Base-by-base conservation (phyloP, 2,329 filamentous ascomycete species). In the Claviceps africana region DNA sequence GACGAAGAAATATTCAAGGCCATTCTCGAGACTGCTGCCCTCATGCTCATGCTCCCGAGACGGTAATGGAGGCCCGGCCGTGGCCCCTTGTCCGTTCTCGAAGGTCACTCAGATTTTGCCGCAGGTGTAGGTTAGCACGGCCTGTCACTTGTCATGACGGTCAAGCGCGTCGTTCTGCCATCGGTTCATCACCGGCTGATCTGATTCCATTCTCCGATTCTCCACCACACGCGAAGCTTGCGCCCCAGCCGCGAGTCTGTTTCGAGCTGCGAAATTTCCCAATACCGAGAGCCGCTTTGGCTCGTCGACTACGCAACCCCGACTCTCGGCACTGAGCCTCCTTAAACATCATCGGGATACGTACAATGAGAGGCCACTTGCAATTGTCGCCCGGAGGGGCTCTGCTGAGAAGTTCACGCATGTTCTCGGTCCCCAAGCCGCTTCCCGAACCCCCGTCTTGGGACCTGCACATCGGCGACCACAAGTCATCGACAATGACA, bases 391-490 rank as follows among this genome's bases (percentile, higher is more conserved):
- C 81, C 53, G 81, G 81, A 64, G 81, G 74, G 57, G 75, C 78
- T 60, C 77, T 97, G 59, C 78, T 97, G 63, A 84, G 91, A 67
- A 81, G 83, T 55, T 97, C 91, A 54, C 86, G 91, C 59, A 78
- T 97, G 60, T 97, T 97, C 71, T 85, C 90, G 25, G 75, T 97
- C 52, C 90, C 91, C 15, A 77, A 81, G 54, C 81, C 88, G 22
- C 76, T 96, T 50, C 81, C 85, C 19, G 70, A 76, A 43, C 81
- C 86, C 58, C 72, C 74, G 57, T 73, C 72, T 56, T 73, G 70
- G 55, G 64, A 59, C 56, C 56, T 67, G 33, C 61, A 64, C 53
- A 59, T 67, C n/a, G 61, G 61, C 51, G 59, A 66, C 48, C 60
- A 63, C 54, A 69, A 67, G 56, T 68, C 67, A 35, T 55, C 61